Evolutionary conservation across 2,329 filamentous ascomycete genomes (phyloP).

Genomic region (Monilinia laxa): DNA sequence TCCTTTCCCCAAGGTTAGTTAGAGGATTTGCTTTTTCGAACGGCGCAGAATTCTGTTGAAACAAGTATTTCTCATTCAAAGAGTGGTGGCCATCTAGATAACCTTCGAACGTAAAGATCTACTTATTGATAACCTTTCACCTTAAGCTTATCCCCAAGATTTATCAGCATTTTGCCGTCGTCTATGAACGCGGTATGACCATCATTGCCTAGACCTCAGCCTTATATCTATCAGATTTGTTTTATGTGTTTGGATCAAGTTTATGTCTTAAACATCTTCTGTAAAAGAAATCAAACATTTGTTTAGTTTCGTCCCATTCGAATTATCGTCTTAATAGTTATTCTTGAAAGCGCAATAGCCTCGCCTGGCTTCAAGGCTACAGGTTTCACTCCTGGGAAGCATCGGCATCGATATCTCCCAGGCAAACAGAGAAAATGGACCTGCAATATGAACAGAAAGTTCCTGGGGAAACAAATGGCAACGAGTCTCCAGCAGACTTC

Average conservation of each 20-base stretch:
- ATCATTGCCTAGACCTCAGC: conserved; percentile 4
- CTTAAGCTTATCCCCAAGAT: not conserved
- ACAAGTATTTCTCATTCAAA: not conserved
- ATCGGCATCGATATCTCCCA: not conserved
- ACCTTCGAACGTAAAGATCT: not conserved
- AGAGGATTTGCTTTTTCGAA: not conserved
- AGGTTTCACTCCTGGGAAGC: not conserved
- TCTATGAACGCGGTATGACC: not conserved
- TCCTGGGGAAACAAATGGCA: not conserved
- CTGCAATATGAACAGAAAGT: not conserved
- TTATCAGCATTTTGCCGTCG: not conserved
- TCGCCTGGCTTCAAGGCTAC: not conserved
- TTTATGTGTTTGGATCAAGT: not conserved
- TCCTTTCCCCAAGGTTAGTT: too few species aligned
- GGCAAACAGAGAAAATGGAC: not conserved
- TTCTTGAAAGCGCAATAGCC: not conserved
- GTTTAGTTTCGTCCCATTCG: not conserved
- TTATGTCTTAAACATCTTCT: not conserved
- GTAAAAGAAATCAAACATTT: not conserved
- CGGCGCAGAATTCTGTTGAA: not conserved
- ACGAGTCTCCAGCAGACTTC: not conserved
- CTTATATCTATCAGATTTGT: not conserved
- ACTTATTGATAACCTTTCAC: not conserved
- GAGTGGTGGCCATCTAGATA: not conserved
- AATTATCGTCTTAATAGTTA: not conserved